Percentiles rank a stretch among this genome's conserved stretches.
Evolutionary conservation across 495 filamentous ascomycete genomes (phyloP).

Genomic region (Pyrenula massariospora): DNA sequence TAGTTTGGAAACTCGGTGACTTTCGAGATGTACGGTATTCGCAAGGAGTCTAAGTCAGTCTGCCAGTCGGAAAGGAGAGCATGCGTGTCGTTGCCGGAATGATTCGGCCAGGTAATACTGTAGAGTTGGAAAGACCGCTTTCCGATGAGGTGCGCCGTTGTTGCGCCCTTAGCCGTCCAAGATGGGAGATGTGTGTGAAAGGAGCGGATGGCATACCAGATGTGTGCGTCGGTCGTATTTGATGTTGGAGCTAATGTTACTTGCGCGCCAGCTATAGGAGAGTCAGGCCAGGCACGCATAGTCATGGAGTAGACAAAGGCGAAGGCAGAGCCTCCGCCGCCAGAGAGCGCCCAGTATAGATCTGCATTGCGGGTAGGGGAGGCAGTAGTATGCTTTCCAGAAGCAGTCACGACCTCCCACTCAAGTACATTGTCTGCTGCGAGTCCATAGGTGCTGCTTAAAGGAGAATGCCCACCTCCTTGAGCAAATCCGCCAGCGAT

Average conservation of each 20-base stretch:
- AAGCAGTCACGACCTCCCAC: slow-evolving; percentile 45
- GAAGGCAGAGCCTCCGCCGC: slow-evolving; percentile 54
- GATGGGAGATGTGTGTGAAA: slow-evolving; percentile 28
- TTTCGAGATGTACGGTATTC: neutral
- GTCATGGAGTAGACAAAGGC: slow-evolving; percentile 48
- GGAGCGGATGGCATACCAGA: slow-evolving; percentile 25
- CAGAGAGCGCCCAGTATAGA: slow-evolving; percentile 57
- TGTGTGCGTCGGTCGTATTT: slow-evolving; percentile 20
- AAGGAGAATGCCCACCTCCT: slow-evolving; percentile 49
- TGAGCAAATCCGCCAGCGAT: slow-evolving; percentile 43
- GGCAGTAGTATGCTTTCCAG: slow-evolving; percentile 35
- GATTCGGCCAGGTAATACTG: slow-evolving; percentile 22
- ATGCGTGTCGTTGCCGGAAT: neutral
- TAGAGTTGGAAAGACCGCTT: slow-evolving; percentile 32
- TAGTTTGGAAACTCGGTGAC: neutral
- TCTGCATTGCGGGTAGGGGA: slow-evolving; percentile 46
- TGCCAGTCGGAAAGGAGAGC: neutral
- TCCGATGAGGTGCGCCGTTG: slow-evolving; percentile 35
- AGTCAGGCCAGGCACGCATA: slow-evolving; percentile 27
- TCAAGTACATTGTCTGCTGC: slow-evolving; percentile 52
- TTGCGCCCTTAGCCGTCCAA: slow-evolving; percentile 39
- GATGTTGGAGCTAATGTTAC: slow-evolving; percentile 13
- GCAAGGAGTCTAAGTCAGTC: neutral
- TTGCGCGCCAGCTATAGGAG: slow-evolving; percentile 14
- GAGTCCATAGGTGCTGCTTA: slow-evolving; percentile 41